Evolutionary conservation across 1,284 basidiomycete genomes (phyloP), one percentile per base, ranked within the genome.

Genomic region (Ceratobasidium sp.): DNA sequence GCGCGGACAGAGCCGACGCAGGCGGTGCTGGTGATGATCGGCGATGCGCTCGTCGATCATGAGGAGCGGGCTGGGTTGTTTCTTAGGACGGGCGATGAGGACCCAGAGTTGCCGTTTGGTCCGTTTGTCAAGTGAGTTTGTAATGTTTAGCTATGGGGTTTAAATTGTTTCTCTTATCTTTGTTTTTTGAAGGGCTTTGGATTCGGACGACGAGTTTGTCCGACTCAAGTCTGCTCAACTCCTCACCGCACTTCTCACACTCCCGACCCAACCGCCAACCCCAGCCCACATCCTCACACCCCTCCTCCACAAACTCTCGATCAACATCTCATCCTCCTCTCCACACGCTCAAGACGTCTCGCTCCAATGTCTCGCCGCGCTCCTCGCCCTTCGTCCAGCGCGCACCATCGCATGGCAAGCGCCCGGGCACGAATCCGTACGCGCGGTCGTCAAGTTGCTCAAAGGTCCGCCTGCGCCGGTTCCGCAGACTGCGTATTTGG

Each of bases 401-500:
- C 40, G 69, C 7, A 46, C 50, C 17, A 64, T 73, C 52, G 56
- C 69, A 6, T 67, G 73, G 78, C 61, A 69, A 57, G 33, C 65
- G 38, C 61, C 61, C 3, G 28, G 17, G 6, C 64, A 69, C 17
- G 83, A 83, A 26, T 12, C 44, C 20, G 28, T 75, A 9, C 48
- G 52, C 12, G 61, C 59, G 9, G 28, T 75, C 2, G 73, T 75
- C 20, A 75, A 75, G 50, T 12, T 75, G 15, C 62, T 75, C 13
- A 52, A 28, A 44, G 61, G 62, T 1, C 62, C 62, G 6, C 73
- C 73, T 9, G n/a, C 10, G 44, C 90, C 92, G 23, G 88, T 90
- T 13, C 94, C 96, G n/a, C 97, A 99, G 85, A 94, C 97, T 91
- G 94, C 92, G 86, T 99, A 99, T 84, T 96, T 97, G 86, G 92